A percentile compares a stretch with the other conserved stretches of the same genome.
These are phyloP conservation scores for Penicillium cinerascens DNA, from an alignment of 495 filamentous ascomycete species.

Conservation along the genomic window DNA sequence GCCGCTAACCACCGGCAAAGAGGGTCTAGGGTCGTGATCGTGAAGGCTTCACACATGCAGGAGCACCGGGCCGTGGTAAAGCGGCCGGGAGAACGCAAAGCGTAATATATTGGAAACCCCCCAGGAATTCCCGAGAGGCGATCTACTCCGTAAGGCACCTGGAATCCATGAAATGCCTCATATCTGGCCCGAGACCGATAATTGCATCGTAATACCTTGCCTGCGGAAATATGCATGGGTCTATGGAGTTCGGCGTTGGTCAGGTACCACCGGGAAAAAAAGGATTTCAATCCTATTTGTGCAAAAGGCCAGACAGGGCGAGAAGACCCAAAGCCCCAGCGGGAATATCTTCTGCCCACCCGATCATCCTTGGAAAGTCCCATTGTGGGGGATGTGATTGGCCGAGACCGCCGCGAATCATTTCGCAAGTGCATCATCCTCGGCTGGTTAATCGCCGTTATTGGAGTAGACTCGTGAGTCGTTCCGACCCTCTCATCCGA, in stretches of 20 bases:
- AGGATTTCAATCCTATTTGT: slow-evolving; percentile 12
- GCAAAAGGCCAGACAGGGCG: neutral
- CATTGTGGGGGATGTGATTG: slow-evolving; percentile 30
- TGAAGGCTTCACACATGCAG: neutral
- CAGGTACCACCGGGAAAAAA: slow-evolving; percentile 9
- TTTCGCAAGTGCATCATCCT: slow-evolving; percentile 28
- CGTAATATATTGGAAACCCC: too few species aligned
- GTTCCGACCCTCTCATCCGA: slow-evolving; percentile 23
- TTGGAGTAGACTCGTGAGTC: slow-evolving; percentile 15
- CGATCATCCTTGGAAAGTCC: slow-evolving; percentile 16
- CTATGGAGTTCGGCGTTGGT: neutral
- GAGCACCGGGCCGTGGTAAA: slow-evolving; percentile 1
- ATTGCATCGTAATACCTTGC: slow-evolving; percentile 7
- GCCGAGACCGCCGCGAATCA: slow-evolving; percentile 23
- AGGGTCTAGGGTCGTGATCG: slow-evolving; percentile 25
- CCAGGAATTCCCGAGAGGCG: neutral
- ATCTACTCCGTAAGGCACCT: neutral
- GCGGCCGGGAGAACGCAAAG: neutral
- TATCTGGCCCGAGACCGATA: slow-evolving; percentile 1
- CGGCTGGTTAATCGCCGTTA: slow-evolving; percentile 34
- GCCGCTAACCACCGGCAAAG: slow-evolving; percentile 24
- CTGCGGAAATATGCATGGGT: neutral
- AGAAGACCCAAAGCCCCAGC: slow-evolving; percentile 19
- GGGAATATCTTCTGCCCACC: slow-evolving; percentile 43
- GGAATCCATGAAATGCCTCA: neutral